Evolutionary conservation across 2,329 filamentous ascomycete species (phyloP).

Genomic region (Chaetothyriales sp.): DNA sequence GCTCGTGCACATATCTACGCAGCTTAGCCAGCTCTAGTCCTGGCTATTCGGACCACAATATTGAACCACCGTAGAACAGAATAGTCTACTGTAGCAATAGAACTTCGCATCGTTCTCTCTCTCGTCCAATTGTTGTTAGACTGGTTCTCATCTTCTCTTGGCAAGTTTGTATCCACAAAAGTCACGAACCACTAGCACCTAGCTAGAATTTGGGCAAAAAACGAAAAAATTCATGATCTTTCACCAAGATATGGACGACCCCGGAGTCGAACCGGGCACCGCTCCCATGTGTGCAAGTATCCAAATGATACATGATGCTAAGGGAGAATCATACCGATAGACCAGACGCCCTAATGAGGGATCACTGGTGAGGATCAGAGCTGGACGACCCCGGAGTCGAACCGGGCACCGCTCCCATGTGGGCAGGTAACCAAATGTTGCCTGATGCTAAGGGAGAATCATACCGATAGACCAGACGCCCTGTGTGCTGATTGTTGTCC

Average conservation of each 20-base stretch:
- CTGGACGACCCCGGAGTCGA: conserved; percentile 1
- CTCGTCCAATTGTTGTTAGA: background rate
- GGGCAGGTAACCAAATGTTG: background rate
- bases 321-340: conserved; percentile 1
- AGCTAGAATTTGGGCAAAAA: background rate
- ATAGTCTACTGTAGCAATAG: background rate
- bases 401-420: conserved; percentile 1
- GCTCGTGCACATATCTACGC: background rate
- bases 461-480: conserved; percentile 1
- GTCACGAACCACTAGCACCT: too few species aligned
- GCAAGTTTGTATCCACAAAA: background rate
- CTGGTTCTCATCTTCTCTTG: background rate
- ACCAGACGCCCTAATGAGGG: background rate
- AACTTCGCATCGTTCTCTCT: background rate
- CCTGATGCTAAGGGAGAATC: background rate
- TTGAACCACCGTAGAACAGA: background rate
- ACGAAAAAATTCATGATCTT: too few species aligned
- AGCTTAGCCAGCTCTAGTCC: background rate
- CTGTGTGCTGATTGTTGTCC: background rate
- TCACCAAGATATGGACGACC: background rate
- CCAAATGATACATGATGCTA: background rate
- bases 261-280: conserved; percentile 1
- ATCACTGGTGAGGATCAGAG: background rate
- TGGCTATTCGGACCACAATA: background rate
- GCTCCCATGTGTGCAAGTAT: background rate